Evolutionary conservation across 345 rosid species (phyloP).

Genomic region (Geranium rotundifolium): DNA sequence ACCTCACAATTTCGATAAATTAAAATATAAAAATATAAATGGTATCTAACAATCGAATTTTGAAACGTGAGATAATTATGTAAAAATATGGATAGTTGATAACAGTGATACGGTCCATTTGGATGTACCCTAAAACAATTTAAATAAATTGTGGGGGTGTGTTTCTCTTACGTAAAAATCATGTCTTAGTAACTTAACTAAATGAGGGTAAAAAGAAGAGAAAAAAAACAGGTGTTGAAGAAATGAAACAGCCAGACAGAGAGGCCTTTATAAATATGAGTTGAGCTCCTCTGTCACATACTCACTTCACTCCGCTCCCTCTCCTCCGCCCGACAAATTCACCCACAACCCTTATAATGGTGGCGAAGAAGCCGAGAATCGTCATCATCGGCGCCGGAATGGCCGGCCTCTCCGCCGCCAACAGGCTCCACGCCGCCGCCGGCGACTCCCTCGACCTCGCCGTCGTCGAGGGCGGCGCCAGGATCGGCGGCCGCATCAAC

Average conservation of each 20-base stretch:
- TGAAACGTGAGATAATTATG: no score
- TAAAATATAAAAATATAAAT: no score
- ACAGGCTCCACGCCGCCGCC: conserved; percentile 53
- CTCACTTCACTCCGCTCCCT: neutral
- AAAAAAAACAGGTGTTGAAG: neutral
- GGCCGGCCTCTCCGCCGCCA: conserved; percentile 94
- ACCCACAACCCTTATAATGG: conserved; percentile 16
- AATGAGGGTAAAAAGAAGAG: no score
- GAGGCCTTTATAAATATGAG: neutral
- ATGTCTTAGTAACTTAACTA: no score
- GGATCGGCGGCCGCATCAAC: conserved; percentile 92
- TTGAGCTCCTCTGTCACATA: no score
- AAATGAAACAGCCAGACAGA: neutral
- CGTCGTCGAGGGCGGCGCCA: conserved; percentile 75
- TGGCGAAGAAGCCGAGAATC: conserved; percentile 83
- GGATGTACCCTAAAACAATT: no score
- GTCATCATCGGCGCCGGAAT: conserved; percentile 96
- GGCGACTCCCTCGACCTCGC: conserved; percentile 53
- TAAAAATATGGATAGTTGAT: no score
- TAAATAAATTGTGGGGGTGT: no score
- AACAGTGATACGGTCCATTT: no score
- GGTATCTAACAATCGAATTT: no score
- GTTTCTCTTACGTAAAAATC: no score
- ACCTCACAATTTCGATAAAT: no score
- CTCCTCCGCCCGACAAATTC: conserved; percentile 5